Evolutionary conservation across 495 filamentous ascomycete genomes (phyloP), one percentile per base, ranked within the genome.

Genomic region (Rostrohypoxylon terebratum): DNA sequence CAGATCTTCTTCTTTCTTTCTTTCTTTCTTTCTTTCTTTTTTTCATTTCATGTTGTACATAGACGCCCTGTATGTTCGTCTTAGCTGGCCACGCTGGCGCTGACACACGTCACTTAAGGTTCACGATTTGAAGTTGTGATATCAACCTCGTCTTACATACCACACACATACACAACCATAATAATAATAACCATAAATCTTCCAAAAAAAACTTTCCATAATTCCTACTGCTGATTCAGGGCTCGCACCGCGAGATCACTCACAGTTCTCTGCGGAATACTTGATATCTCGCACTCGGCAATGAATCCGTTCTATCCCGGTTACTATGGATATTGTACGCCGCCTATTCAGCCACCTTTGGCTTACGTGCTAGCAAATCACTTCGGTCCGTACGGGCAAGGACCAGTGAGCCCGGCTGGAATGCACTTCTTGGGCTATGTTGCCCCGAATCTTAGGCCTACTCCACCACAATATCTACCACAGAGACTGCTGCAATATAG

Each of bases 381-480:
- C 33, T 70, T 70, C 20, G 68, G 68, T 10, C 68, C 68, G 9
- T 54, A 59, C 45, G 68, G 68, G 1, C 44, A 21, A 1, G 68
- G 68, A 11, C 68, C 68, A 1, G 28, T 70, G 0, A 60, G 53
- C 20, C 44, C 54, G 6, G 28, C 20, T 11, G 68, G 53, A 9
- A 11, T 59, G 20, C 34, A 45, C 0, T 70, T 70, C 45, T 21
- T 70, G 34, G 53, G 53, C 20, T n/a, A 25, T 1, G 60, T 47
- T 47, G 42, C 45, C 44, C 68, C 60, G 25, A 54, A 55, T 3
- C 44, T 51, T 16, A 20, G 18, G 4, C 44, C 51, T 11, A 3
- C 13, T 21, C 50, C 59, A 16, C 36, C 8, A 31, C 11, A n/a
- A 3, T 42, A 23, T 20, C 21, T 23, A 2, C 57, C 59, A 8